Conservation (phyloP, 257 asterid species). For the Solanum chiquidenum region DNA sequence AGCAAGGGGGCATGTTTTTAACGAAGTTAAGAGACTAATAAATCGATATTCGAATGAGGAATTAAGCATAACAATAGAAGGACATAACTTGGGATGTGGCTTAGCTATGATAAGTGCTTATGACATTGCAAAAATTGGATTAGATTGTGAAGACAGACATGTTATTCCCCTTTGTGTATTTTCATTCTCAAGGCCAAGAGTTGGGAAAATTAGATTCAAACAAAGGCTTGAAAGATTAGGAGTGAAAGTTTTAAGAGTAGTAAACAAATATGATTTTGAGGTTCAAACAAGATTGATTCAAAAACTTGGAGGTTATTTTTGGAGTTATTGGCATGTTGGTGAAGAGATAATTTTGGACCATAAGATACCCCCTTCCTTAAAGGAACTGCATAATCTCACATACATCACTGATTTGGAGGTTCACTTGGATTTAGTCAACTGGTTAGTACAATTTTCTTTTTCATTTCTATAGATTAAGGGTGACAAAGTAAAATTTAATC, state of each 20-base stretch:
- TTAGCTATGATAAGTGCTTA: conserved; percentile 19
- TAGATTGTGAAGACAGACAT: not conserved
- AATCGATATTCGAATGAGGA: too few relatives aligned
- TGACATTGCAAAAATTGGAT: conserved; percentile 15
- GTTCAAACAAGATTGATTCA: not conserved
- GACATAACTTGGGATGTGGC: conserved; percentile 21
- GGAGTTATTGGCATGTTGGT: not conserved
- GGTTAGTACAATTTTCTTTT: conserved; percentile 15
- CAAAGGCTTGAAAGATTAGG: conserved; percentile 3
- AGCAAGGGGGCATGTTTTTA: too few relatives aligned
- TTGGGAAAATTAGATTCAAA: conserved; percentile 1
- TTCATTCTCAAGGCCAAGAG: conserved; percentile 17
- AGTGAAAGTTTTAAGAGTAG: conserved; percentile 9
- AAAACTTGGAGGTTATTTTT: not conserved
- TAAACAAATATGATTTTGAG: conserved; percentile 5
- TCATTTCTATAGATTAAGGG: not conserved
- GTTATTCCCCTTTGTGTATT: conserved; percentile 1
- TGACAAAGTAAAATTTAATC: not conserved
- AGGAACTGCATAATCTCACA: conserved; percentile 1
- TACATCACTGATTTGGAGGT: conserved; percentile 10
- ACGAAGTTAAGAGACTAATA: too few relatives aligned
- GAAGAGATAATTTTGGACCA: conserved; percentile 32
- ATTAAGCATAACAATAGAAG: not conserved
- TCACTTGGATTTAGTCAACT: conserved; percentile 33
- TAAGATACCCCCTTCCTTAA: conserved; percentile 19